Conservation (phyloP, 2,329 filamentous ascomycete species). For the Penicillium sp. region DNA sequence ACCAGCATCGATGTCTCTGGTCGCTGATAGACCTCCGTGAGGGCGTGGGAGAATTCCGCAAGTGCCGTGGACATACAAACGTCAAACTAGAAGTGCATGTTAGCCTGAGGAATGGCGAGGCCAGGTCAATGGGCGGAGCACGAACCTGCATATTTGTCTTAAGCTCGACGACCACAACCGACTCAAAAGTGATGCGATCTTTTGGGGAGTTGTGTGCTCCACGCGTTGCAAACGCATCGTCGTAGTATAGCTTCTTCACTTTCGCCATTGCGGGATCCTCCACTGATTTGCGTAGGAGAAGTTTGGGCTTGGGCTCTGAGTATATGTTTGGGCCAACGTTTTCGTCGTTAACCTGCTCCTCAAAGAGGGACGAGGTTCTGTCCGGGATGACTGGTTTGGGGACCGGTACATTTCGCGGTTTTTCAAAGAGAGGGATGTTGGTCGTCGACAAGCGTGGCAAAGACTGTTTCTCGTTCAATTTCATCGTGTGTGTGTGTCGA, state of each 20-base stretch:
- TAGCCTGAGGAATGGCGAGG: slow-evolving; percentile 13
- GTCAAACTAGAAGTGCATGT: slow-evolving; percentile 53
- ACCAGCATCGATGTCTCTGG: slow-evolving; percentile 74
- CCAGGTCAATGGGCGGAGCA: slow-evolving; percentile 4
- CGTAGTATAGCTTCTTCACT: slow-evolving; percentile 43
- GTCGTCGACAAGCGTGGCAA: slow-evolving; percentile 23
- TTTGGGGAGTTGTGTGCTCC: slow-evolving; percentile 39
- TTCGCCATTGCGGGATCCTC: slow-evolving; percentile 20
- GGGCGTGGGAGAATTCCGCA: slow-evolving; percentile 69
- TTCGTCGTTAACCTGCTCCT: slow-evolving; percentile 28
- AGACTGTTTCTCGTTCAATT: slow-evolving; percentile 14
- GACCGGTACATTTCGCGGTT: neutral
- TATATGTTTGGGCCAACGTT: slow-evolving; percentile 15
- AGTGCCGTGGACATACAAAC: slow-evolving; percentile 75
- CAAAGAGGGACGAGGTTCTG: slow-evolving; percentile 25
- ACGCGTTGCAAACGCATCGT: slow-evolving; percentile 41
- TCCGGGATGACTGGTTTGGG: slow-evolving; percentile 14
- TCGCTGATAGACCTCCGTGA: slow-evolving; percentile 74
- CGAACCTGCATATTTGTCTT: slow-evolving; percentile 65
- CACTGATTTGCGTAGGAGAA: slow-evolving; percentile 13
- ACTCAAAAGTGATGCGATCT: slow-evolving; percentile 55
- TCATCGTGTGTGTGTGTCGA: slow-evolving; percentile 8
- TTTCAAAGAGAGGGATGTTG: slow-evolving; percentile 9
- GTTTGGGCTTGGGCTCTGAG: slow-evolving; percentile 15
- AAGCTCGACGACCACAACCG: slow-evolving; percentile 64